Conservation (phyloP, 73 alveolate genomes). For the Paraurostyla sp. region DNA sequence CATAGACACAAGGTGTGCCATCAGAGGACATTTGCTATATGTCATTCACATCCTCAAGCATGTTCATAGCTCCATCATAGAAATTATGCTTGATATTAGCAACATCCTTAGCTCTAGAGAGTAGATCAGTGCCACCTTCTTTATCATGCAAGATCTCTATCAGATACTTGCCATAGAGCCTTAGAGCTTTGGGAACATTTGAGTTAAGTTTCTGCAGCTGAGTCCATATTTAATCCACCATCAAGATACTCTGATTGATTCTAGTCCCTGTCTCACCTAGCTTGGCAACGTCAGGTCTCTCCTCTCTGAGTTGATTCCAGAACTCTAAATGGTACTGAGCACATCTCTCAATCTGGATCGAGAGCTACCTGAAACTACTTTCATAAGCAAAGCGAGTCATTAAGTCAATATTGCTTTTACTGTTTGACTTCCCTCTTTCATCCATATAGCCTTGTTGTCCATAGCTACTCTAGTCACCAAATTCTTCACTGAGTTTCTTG, state of each 20-base stretch:
- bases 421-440: background rate
- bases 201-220: conserved; percentile 88
- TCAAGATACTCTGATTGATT: conserved; percentile 81
- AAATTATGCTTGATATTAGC: conserved; percentile 58
- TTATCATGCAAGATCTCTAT: conserved; percentile 89
- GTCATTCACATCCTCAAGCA: conserved; percentile 47
- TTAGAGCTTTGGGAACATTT: conserved; percentile 83
- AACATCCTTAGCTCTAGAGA: conserved; percentile 75
- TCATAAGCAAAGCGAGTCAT: conserved; percentile 86
- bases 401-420: conserved; percentile 82
- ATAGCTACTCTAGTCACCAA: conserved; percentile 62
- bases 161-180: conserved; percentile 87
- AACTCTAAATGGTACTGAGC: conserved; percentile 88
- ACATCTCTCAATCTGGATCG: conserved; percentile 80
- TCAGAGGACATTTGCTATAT: conserved; percentile 6
- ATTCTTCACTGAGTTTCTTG: conserved; percentile 69
- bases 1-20: conserved; percentile 63
- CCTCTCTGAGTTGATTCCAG: conserved; percentile 91
- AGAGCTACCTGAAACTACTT: conserved; percentile 79
- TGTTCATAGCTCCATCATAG: conserved; percentile 38
- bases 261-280: conserved; percentile 89
- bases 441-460: conserved; percentile 54
- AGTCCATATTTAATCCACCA: conserved; percentile 82
- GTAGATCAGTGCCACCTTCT: conserved; percentile 86
- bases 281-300: conserved; percentile 88